Conservation (phyloP, 2,329 filamentous ascomycete genomes). For the Penicillium occitanis region DNA sequence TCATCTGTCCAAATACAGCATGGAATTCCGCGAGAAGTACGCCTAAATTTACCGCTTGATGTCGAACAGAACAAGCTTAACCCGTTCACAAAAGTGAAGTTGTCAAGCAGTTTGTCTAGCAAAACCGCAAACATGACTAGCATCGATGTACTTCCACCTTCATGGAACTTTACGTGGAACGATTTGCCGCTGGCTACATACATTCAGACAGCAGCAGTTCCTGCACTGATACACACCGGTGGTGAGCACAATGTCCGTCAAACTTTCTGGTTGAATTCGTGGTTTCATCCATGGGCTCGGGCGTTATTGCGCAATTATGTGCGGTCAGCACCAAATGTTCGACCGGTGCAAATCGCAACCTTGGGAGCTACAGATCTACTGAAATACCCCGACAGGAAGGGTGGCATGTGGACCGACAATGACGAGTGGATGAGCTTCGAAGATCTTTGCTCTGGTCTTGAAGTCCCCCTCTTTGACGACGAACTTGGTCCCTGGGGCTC, state of each 20-base stretch:
- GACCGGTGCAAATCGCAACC: conserved; percentile 44
- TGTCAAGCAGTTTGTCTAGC: conserved; percentile 29
- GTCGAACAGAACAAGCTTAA: conserved; percentile 33
- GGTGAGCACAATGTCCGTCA: conserved; percentile 34
- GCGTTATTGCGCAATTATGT: conserved; percentile 53
- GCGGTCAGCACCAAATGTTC: conserved; percentile 44
- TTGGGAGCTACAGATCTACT: conserved; percentile 50
- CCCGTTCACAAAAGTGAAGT: conserved; percentile 37
- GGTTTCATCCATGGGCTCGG: conserved; percentile 51
- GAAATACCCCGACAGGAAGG: conserved; percentile 53
- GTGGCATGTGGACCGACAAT: conserved; percentile 55
- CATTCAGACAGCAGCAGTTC: conserved; percentile 48
- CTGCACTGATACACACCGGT: conserved; percentile 46
- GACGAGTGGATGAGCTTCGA: conserved; percentile 51
- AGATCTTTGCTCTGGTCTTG: conserved; percentile 49
- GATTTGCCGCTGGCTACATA: conserved; percentile 50
- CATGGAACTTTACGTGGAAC: conserved; percentile 43
- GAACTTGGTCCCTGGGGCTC: conserved; percentile 44
- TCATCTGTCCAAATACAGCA: conserved; percentile 38
- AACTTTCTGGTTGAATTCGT: conserved; percentile 48
- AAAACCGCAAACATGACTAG: conserved; percentile 37
- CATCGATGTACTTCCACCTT: conserved; percentile 46
- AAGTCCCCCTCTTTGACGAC: conserved; percentile 51
- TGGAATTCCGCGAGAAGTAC: conserved; percentile 38
- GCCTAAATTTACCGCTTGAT: conserved; percentile 42